Percentiles rank a stretch among this genome's conserved stretches.
phyloP scores from a whole-genome alignment of 208 protist genomes.

The Wallacemonas sp. region DNA sequence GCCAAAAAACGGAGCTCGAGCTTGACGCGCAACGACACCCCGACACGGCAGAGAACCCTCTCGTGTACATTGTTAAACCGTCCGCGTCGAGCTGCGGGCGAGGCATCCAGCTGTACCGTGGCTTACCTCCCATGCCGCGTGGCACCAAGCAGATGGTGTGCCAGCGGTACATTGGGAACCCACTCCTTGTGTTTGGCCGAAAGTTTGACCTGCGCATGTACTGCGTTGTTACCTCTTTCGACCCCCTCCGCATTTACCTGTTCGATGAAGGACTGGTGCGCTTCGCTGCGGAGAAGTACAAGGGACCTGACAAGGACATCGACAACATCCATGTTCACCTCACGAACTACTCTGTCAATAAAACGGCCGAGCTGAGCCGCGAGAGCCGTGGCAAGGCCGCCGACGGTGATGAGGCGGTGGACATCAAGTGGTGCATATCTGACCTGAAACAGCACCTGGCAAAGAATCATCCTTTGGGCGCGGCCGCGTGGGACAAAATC shows the following conservation, averaged over 20 bases:
- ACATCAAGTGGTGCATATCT: conserved; percentile 91
- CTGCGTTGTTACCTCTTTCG: conserved; percentile 89
- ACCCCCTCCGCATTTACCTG: conserved; percentile 90
- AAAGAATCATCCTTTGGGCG: conserved; percentile 46
- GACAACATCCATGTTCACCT: conserved; percentile 93
- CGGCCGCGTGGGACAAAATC: conserved; percentile 59
- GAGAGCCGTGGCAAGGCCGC: conserved; percentile 63
- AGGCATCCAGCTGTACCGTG: conserved; percentile 74
- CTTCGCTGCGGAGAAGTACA: conserved; percentile 93
- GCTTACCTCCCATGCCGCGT: conserved; percentile 68
- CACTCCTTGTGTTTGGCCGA: conserved; percentile 91
- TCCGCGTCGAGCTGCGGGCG: conserved; percentile 87
- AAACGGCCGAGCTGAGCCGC: conserved; percentile 76
- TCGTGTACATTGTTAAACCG: conserved; percentile 90
- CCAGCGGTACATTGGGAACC: conserved; percentile 93
- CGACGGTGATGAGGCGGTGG: conserved; percentile 67
- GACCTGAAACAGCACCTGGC: conserved; percentile 69
- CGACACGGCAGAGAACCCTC: conserved; percentile 50
- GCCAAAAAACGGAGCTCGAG: conserved; percentile 58
- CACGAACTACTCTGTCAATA: conserved; percentile 98
- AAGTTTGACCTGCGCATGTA: conserved; percentile 97
- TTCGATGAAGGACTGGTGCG: conserved; percentile 95
- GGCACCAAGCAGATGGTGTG: conserved; percentile 74
- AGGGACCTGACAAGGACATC: conserved; percentile 67
- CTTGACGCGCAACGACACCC: conserved; percentile 61